These are phyloP conservation scores for Rhodotorula babjevae DNA, from an alignment of 768 basidiomycete species.

Conservation along the genomic window DNA sequence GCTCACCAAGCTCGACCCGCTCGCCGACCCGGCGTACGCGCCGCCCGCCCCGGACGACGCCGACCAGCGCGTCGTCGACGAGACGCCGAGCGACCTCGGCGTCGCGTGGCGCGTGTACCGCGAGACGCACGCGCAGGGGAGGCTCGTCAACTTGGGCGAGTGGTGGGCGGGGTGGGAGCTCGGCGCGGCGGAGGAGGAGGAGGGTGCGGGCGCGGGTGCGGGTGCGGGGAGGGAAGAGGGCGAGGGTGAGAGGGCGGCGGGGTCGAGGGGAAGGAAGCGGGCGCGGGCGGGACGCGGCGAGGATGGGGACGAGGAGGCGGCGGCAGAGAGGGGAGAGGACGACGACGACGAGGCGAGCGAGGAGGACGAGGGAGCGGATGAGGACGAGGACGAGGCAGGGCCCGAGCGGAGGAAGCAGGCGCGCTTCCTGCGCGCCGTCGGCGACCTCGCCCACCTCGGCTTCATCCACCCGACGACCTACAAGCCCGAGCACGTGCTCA, in stretches of 20 bases:
- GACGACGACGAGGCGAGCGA: background rate
- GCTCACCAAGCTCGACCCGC: constrained; percentile 5
- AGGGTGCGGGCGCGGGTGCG: background rate
- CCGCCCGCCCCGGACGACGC: background rate
- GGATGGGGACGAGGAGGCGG: background rate
- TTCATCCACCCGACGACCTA: constrained; percentile 40
- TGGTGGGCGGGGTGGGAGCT: constrained; percentile 40
- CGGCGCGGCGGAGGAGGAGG: constrained; percentile 18
- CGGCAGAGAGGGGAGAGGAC: background rate
- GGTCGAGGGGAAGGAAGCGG: background rate
- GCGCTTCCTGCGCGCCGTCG: constrained; percentile 39
- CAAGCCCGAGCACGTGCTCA: constrained; percentile 41
- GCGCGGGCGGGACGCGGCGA: background rate
- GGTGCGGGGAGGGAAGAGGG: background rate
- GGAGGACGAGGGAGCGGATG: constrained; percentile 15
- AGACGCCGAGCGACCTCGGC: constrained; percentile 17
- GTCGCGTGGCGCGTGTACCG: constrained; percentile 33
- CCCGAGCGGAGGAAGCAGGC: constrained; percentile 38
- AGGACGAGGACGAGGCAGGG: constrained; percentile 18
- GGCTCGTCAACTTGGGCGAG: constrained; percentile 40
- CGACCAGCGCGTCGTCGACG: background rate
- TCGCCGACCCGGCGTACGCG: background rate
- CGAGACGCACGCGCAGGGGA: constrained; percentile 31
- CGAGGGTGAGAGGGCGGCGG: background rate
- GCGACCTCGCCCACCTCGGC: constrained; percentile 38